Evolutionary conservation across 805 yeast species (phyloP), one percentile per base, ranked within the genome.

Genomic region (Saccharomycopsis malanga): DNA sequence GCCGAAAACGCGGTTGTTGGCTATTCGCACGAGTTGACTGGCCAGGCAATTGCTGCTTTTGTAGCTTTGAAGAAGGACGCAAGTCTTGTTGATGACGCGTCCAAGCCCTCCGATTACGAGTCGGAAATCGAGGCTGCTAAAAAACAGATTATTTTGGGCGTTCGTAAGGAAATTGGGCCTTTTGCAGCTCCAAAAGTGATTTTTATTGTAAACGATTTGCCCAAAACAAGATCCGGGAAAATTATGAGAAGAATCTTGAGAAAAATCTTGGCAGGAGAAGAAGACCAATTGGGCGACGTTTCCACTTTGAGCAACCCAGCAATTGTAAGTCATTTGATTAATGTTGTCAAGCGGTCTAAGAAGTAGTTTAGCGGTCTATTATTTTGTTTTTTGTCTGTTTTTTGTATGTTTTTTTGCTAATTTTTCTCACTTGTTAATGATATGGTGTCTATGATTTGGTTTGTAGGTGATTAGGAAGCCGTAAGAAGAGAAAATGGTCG

Each of bases 1-100:
- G 77, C 83, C 37, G 95, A 84, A 65, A 72, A 82, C 58, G 94
- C 94, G 4, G 94, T 84, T 46, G 88, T 85, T 56, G 95, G 95
- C 45, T 79, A 79, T 65, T 76, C 77, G 51, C 91, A 85, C 63
- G 91, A 84, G 58, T 71, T 85, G 64, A 85, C 95, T 27, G 95
- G 95, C 46, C 87, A 84, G 64, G 88, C 93, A 3, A 89, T 85
- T 47, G 82, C 84, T 46, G 89, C 94, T 1, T 85, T 77, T 62
- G 93, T 83, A 42, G 76, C 88, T 4, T 72, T 85, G 60, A 75
- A 73, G 53, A 74, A 39, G 14, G n/a, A n/a, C n/a, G n/a, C n/a
- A n/a, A n/a, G n/a, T n/a, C n/a, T n/a, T n/a, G n/a, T n/a, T n/a
- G n/a, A n/a, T n/a, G n/a, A n/a, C n/a, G n/a, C n/a, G n/a, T 34